Percentiles rank a stretch among this genome's conserved stretches.
Conservation (phyloP, 768 basidiomycete species). For the Boletus rex-veris region DNA sequence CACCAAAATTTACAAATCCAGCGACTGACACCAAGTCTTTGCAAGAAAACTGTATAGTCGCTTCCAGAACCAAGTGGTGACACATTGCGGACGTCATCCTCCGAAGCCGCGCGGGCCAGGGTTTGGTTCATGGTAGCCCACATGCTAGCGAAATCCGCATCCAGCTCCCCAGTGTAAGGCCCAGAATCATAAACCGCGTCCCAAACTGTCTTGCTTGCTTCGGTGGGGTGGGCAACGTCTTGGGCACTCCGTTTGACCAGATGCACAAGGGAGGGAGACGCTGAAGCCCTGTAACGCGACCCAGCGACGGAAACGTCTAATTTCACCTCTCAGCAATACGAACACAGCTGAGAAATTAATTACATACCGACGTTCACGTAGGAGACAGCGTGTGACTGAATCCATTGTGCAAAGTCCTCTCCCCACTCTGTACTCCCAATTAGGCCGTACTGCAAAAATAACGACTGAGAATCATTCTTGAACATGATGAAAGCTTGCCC, state of each 20-base stretch:
- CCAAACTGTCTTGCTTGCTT: constrained; percentile 52
- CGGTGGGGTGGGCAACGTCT: constrained; percentile 55
- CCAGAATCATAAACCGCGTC: constrained; percentile 55
- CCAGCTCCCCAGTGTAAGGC: constrained; percentile 41
- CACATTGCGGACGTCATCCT: constrained; percentile 42
- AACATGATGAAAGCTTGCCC: constrained; percentile 1
- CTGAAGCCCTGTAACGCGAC: constrained; percentile 46
- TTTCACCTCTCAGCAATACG: constrained; percentile 1
- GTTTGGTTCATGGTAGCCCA: constrained; percentile 37
- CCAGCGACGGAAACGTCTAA: constrained; percentile 53
- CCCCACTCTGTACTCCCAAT: constrained; percentile 90
- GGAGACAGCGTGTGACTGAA: constrained; percentile 73
- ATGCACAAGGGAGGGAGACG: constrained; percentile 65
- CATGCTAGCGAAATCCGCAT: constrained; percentile 40
- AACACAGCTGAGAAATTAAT: neutral
- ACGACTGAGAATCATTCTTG: neutral
- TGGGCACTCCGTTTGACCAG: constrained; percentile 51
- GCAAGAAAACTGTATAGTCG: constrained; percentile 89
- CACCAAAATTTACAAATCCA: neutral
- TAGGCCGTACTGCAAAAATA: constrained; percentile 51
- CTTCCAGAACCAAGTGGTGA: constrained; percentile 73
- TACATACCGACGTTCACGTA: constrained; percentile 76
- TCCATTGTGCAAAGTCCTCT: constrained; percentile 85
- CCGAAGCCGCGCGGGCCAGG: constrained; percentile 8
- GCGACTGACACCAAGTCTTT: constrained; percentile 59